Percentiles rank a stretch among this genome's conserved stretches.
phyloP scores from a whole-genome alignment of 2,329 filamentous ascomycete species.

The Colletotrichum godetiae region DNA sequence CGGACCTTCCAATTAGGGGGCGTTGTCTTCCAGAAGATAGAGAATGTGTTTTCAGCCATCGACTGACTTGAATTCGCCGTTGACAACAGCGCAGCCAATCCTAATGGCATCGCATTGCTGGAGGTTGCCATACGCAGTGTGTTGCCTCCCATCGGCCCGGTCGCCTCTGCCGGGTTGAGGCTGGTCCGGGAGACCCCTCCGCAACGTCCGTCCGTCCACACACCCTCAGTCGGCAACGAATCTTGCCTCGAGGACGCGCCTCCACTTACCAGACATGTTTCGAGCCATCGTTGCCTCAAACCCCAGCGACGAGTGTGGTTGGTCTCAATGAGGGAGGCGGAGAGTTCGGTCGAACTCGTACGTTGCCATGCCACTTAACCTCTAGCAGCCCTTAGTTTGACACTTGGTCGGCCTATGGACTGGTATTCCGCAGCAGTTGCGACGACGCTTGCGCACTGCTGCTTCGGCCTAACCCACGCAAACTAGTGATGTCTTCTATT shows the following conservation, averaged over 20 bases:
- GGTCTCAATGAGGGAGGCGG: not conserved
- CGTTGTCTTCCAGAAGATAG: not conserved
- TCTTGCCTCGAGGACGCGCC: slow-evolving; percentile 5
- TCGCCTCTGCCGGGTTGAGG: slow-evolving; percentile 17
- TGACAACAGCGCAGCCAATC: not conserved
- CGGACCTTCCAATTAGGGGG: not conserved
- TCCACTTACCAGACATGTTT: slow-evolving; percentile 27
- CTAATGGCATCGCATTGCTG: not conserved
- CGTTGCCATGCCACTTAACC: slow-evolving; percentile 15
- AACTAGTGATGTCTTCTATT: slow-evolving; percentile 10
- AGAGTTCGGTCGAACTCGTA: slow-evolving; percentile 30
- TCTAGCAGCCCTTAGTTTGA: slow-evolving; percentile 1
- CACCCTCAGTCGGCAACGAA: slow-evolving; percentile 2
- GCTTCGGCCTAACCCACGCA: not conserved
- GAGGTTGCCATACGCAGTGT: not conserved
- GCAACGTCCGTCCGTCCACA: slow-evolving; percentile 1
- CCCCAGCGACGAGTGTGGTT: not conserved
- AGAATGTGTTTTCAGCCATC: not conserved
- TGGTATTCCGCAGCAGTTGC: slow-evolving; percentile 3
- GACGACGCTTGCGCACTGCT: slow-evolving; percentile 21
- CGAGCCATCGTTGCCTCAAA: slow-evolving; percentile 31
- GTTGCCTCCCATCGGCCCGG: slow-evolving; percentile 7
- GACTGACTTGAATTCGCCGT: not conserved
- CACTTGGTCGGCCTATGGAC: slow-evolving; percentile 7
- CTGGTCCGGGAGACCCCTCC: slow-evolving; percentile 18